phyloP scores from a whole-genome alignment of 192 early-diverging fungal species.

The Umbelopsis sp. region DNA sequence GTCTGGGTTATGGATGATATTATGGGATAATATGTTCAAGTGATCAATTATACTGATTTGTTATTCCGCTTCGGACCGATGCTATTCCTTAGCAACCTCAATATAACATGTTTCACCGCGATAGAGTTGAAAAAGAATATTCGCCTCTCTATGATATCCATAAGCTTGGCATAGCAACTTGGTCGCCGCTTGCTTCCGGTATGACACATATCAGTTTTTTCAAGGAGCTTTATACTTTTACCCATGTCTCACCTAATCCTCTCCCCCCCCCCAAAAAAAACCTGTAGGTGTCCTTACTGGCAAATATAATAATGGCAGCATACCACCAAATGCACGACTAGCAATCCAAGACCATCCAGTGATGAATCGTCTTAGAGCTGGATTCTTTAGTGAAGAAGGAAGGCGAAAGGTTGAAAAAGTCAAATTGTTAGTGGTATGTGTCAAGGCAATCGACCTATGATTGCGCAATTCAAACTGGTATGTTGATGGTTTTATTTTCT shows the following conservation, averaged over 20 bases:
- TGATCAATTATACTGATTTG: not conserved
- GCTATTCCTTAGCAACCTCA: constrained; percentile 62
- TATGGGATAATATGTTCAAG: too few relatives aligned
- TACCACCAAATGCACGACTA: constrained; percentile 70
- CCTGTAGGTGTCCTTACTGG: constrained; percentile 48
- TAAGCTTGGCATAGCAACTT: constrained; percentile 72
- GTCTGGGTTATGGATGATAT: too few relatives aligned
- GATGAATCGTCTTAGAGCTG: constrained; percentile 57
- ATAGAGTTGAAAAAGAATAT: constrained; percentile 77
- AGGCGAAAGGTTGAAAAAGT: constrained; percentile 69
- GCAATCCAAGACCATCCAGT: constrained; percentile 59
- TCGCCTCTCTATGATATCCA: constrained; percentile 66
- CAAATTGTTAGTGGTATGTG: constrained; percentile 47
- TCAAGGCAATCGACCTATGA: too few relatives aligned
- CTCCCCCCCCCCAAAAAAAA: too few relatives aligned
- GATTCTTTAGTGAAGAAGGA: constrained; percentile 64
- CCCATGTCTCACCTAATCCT: not conserved
- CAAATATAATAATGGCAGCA: constrained; percentile 69
- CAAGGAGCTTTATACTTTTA: not conserved
- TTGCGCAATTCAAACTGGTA: too few relatives aligned
- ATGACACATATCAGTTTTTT: not conserved
- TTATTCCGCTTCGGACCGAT: not conserved
- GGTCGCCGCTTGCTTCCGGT: constrained; percentile 79
- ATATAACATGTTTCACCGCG: constrained; percentile 87
- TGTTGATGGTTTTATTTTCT: not conserved